Conservation (phyloP, 495 filamentous ascomycete species). For the Neurospora sp. region DNA sequence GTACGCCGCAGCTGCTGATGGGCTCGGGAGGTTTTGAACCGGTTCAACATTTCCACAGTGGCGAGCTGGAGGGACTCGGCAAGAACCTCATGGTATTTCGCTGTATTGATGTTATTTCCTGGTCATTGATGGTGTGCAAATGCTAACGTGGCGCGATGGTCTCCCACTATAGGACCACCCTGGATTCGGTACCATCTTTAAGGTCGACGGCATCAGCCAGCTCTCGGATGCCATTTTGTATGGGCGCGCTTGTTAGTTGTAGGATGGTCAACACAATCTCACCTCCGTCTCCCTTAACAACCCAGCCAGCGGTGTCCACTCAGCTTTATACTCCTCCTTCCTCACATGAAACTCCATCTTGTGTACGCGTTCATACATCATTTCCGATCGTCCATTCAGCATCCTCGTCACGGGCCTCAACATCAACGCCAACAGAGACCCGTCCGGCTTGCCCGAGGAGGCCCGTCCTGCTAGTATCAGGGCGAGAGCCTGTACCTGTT, state of each 20-base stretch:
- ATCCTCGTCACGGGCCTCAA: background rate
- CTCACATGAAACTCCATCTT: background rate
- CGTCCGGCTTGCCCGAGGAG: background rate
- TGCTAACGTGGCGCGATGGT: too few species aligned
- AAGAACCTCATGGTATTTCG: too few species aligned
- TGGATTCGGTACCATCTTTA: too few species aligned
- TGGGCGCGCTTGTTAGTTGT: background rate
- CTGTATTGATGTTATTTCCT: too few species aligned
- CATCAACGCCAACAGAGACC: background rate
- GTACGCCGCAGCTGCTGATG: background rate
- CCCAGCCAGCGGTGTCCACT: background rate
- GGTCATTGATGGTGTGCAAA: too few species aligned
- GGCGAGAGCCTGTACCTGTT: background rate
- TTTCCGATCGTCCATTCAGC: background rate
- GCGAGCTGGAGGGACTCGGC: background rate
- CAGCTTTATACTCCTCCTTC: background rate
- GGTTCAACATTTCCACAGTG: background rate
- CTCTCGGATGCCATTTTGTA: too few species aligned
- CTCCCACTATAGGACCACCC: too few species aligned
- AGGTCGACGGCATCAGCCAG: background rate
- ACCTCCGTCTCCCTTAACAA: background rate
- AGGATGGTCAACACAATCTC: background rate
- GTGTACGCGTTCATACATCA: background rate
- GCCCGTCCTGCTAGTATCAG: background rate
- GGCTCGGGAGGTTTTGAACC: background rate